Conservation (phyloP, 2,329 filamentous ascomycete genomes). For the Penicillium hordei region DNA sequence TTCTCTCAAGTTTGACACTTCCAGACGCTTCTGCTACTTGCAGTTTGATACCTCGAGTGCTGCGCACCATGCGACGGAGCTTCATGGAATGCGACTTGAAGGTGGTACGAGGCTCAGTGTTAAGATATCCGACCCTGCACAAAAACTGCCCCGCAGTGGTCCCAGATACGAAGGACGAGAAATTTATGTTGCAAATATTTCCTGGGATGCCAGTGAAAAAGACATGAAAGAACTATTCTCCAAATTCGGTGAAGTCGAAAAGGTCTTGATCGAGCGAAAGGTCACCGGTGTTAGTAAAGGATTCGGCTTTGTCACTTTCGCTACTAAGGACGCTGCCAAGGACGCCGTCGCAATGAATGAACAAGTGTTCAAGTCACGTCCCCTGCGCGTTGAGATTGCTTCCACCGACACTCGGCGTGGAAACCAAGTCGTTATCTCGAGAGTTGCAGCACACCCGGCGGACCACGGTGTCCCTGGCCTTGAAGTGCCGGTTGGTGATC, state of each 20-base stretch:
- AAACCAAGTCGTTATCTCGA: conserved; percentile 47
- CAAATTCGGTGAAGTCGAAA: conserved; percentile 72
- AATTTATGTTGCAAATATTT: conserved; percentile 72
- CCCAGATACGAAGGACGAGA: conserved; percentile 85
- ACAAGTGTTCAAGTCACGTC: conserved; percentile 65
- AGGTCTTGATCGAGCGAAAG: conserved; percentile 68
- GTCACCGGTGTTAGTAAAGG: conserved; percentile 70
- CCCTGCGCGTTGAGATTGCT: conserved; percentile 63
- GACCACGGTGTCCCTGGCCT: conserved; percentile 42
- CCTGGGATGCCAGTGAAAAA: conserved; percentile 61
- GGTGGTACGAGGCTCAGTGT: conserved; percentile 68
- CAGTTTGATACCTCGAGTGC: conserved; percentile 73
- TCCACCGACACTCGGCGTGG: conserved; percentile 45
- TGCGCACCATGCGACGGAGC: conserved; percentile 68
- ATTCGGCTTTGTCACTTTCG: conserved; percentile 76
- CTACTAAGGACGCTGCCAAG: conserved; percentile 64
- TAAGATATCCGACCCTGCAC: conserved; percentile 79
- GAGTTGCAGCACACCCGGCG: conserved; percentile 39
- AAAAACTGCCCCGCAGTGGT: conserved; percentile 75
- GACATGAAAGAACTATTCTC: conserved; percentile 71
- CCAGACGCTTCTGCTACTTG: conserved; percentile 92
- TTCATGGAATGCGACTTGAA: conserved; percentile 70
- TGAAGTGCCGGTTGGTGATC: conserved; percentile 44
- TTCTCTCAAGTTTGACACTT: conserved; percentile 82
- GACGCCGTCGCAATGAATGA: conserved; percentile 69